Evolutionary conservation across 495 filamentous ascomycete species (phyloP), one percentile per base, ranked within the genome.

Genomic region (Stereocaulon alpinum): DNA sequence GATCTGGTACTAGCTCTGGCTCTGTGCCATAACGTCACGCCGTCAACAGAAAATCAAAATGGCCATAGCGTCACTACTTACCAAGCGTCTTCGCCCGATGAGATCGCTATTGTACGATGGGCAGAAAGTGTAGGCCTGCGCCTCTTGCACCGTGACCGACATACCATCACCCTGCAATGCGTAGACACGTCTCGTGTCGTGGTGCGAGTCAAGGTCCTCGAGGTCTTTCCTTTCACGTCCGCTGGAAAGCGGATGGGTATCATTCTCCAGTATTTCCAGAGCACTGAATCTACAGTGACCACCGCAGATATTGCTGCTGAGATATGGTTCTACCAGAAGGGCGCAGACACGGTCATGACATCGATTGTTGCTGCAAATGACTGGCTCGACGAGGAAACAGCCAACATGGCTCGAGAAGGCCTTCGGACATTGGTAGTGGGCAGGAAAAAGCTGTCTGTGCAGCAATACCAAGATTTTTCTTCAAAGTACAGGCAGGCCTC

Each of bases 181-280:
- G 82, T 85, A n/a, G 81, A 86, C 56, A 88, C 83, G 1, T 86
- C 87, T 15, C 80, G 84, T 54, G 69, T 83, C 14, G 88, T 92
- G 15, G 89, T 96, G 30, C 86, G 85, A n/a, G 91, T 91, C 15
- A 84, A 83, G 40, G 93, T 97, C 37, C 77, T 97, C 2, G 90
- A 97, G 52, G 83, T 99, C 3, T 99, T 99, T 66, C 94, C 94
- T 2, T 97, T 99, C 69, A 99, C 94, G 7, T 95, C 89, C 2
- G 91, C 97, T 55, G 90, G 91, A 58, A 99, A 99, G 71, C 80
- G 94, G 29, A 99, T 99, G 94, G 94, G 94, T n/a, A 88, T 97
- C 59, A 84, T 97, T 61, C 85, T 95, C 22, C 86, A 88, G 63
- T 99, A 97, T 66, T 64, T 68, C 24, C 63, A 69, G 37, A 69